Base-by-base conservation (phyloP, 1,139 yeast genomes). In the Groenewaldozyma auringiensis region DNA sequence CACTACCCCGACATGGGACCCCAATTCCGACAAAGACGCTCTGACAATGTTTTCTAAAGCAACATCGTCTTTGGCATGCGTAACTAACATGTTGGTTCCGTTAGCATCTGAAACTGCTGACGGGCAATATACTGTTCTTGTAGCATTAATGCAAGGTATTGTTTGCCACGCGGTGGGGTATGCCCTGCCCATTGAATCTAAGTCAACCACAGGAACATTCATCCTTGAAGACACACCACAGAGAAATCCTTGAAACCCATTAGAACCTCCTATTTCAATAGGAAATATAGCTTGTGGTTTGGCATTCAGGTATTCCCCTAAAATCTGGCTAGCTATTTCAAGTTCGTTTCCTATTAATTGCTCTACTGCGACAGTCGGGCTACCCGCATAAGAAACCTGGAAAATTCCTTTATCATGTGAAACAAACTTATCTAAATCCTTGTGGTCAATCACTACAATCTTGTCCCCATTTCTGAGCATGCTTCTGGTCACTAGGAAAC, bases 171-270 rank as follows among this genome's bases (percentile, higher is more conserved):
- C 61, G 33, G 70, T 67, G 3, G 75, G 75, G 53, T 69, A 70
- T 8, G 75, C 76, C 46, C 76, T 59, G 3, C 76, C 76, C 76
- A 71, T 71, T 42, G 69, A 55, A 50, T 71, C 76, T 35, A 65
- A 62, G 55, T 71, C 75, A 18, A 71, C 53, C 25, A 67, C 59
- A 3, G 72, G 71, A 22, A 67, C 48, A 47, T 67, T 53, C 40
- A 48, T 37, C 25, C 42, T 39, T 20, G 45, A 39, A 38, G 65
- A 52, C 44, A 61, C 53, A 17, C 63, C 54, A 46, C 71, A 50
- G 18, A 69, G 45, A 33, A 70, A 21, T 13, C 67, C 67, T 47
- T 62, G 64, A 44, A 72, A 60, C 2, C 76, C 76, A 50, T 71
- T 71, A 18, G 70, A 70, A 29, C 76, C 76, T 3, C 76, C 76